Conservation (phyloP, 352 stramenopile species). For the Chrysophaeum taylorii region DNA sequence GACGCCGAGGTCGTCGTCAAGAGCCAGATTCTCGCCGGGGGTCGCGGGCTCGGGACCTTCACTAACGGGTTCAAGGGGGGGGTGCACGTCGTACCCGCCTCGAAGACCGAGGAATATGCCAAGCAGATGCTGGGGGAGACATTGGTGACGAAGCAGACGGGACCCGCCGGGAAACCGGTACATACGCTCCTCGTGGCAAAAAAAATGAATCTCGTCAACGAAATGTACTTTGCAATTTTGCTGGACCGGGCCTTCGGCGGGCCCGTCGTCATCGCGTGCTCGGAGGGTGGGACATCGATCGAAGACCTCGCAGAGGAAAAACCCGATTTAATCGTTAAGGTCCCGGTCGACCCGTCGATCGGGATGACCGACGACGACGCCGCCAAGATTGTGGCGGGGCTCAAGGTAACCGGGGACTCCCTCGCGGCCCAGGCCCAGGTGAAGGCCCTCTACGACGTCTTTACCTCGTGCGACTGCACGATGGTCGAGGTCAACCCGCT, state of each 20-base stretch:
- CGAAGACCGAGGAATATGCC: constrained; percentile 62
- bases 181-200: constrained; percentile 36
- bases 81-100: constrained; percentile 82
- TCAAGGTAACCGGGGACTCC: constrained; percentile 59
- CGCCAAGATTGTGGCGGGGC: constrained; percentile 36
- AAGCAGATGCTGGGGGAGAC: constrained; percentile 80
- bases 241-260: constrained; percentile 90
- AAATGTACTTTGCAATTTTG: constrained; percentile 97
- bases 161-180: constrained; percentile 59
- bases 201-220: constrained; percentile 44
- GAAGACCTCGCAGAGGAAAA: constrained; percentile 87
- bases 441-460: constrained; percentile 83
- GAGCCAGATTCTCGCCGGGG: constrained; percentile 88
- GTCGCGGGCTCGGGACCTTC: constrained; percentile 85
- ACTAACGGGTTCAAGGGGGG: constrained; percentile 93
- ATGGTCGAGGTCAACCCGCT: constrained; percentile 97
- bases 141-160: constrained; percentile 91
- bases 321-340: constrained; percentile 73
- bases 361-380: constrained; percentile 58
- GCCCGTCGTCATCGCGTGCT: constrained; percentile 87
- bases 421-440: constrained; percentile 32
- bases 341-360: constrained; percentile 83
- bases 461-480: constrained; percentile 87
- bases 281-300: constrained; percentile 81
- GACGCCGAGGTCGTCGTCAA: constrained; percentile 79